A percentile compares a stretch with the other conserved stretches of the same genome.
These are phyloP conservation scores for Purpureocillium lavendulum DNA, from an alignment of 2,329 filamentous ascomycete genomes.

Conservation along the genomic window DNA sequence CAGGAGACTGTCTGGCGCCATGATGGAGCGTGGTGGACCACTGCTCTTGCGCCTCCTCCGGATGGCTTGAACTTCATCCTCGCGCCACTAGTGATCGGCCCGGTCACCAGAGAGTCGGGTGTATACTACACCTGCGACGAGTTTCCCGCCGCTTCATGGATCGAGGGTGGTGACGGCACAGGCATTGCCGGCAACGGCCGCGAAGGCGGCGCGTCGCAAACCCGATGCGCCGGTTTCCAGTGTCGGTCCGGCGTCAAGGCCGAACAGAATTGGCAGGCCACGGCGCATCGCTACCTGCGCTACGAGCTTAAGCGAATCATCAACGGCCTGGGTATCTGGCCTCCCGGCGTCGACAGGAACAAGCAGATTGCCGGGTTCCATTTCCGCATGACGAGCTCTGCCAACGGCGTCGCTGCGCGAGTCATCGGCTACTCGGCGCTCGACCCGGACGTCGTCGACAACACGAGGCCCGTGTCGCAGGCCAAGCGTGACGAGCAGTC, in stretches of 20 bases:
- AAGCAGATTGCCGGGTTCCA: no score
- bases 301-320: no score
- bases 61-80: not conserved
- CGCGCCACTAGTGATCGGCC: not conserved
- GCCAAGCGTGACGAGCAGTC: no score
- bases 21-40: not conserved
- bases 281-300: not conserved
- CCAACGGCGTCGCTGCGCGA: no score
- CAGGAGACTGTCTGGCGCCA: not conserved
- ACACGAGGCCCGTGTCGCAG: no score
- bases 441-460: no score
- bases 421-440: no score
- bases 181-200: not conserved
- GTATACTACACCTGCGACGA: conserved; percentile 20
- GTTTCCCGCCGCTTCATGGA: conserved; percentile 17
- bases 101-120: conserved; percentile 2
- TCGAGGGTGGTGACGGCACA: conserved; percentile 15
- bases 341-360: no score
- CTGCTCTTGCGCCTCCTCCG: not conserved
- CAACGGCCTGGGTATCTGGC: no score
- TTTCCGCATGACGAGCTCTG: no score
- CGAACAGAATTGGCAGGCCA: conserved; percentile 8
- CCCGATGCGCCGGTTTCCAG: conserved; percentile 9
- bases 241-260: conserved; percentile 8
- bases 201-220: conserved; percentile 1